phyloP scores from a whole-genome alignment of 768 basidiomycete species.

The Russula foetens region DNA sequence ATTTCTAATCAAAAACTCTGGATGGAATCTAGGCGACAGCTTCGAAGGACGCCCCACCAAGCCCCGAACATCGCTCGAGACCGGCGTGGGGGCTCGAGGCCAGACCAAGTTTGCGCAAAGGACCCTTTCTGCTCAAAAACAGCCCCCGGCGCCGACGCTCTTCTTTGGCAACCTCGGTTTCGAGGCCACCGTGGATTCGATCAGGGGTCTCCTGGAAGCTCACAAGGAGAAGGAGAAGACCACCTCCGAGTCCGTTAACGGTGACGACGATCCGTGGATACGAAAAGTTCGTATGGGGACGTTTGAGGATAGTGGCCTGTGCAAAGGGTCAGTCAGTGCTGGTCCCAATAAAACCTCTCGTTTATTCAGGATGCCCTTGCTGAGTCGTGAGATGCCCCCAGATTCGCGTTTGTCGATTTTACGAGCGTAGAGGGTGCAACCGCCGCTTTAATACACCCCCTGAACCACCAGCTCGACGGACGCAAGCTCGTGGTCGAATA shows the following conservation, averaged over 20 bases:
- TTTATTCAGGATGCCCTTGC: neutral
- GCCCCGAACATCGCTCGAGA: conserved; percentile 28
- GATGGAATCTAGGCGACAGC: conserved; percentile 78
- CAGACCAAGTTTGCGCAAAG: conserved; percentile 67
- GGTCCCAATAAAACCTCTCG: neutral
- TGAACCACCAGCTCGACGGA: conserved; percentile 79
- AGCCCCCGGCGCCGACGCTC: conserved; percentile 74
- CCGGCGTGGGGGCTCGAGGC: conserved; percentile 28
- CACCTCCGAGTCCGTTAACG: neutral
- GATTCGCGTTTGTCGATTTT: conserved; percentile 95
- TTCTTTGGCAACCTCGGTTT: conserved; percentile 94
- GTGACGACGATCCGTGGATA: conserved; percentile 46
- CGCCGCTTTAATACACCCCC: conserved; percentile 67
- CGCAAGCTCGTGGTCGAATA: conserved; percentile 83
- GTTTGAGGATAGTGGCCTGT: conserved; percentile 90
- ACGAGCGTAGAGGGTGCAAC: conserved; percentile 72
- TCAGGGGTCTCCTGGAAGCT: conserved; percentile 65
- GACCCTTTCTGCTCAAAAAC: conserved; percentile 71
- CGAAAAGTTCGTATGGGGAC: conserved; percentile 88
- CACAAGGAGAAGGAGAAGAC: conserved; percentile 34
- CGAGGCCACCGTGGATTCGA: conserved; percentile 72
- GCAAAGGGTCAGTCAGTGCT: conserved; percentile 61
- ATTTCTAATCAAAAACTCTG: too few species aligned
- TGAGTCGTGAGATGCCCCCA: conserved; percentile 25
- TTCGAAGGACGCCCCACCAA: conserved; percentile 60